Conservation (phyloP, 2,329 filamentous ascomycete species). For the Albifimbria verrucaria region DNA sequence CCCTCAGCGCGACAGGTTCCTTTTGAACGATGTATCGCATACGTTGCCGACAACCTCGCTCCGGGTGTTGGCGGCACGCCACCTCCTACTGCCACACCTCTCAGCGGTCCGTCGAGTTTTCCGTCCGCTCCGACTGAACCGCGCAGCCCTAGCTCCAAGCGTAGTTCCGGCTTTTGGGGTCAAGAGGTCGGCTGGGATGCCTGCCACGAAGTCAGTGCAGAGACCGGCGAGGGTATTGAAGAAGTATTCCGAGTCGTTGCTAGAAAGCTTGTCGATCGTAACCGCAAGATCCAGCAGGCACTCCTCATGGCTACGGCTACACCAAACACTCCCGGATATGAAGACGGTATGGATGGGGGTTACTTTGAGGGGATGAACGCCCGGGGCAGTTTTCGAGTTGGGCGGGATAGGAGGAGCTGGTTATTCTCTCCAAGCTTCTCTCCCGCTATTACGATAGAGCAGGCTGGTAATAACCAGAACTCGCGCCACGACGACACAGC, state of each 20-base stretch:
- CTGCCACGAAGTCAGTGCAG: constrained; percentile 93
- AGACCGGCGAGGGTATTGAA: constrained; percentile 92
- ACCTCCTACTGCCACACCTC: constrained; percentile 56
- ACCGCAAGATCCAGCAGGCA: constrained; percentile 59
- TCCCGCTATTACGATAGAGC: constrained; percentile 47
- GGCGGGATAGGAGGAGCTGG: constrained; percentile 57
- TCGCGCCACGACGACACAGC: constrained; percentile 15
- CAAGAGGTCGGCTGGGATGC: constrained; percentile 95
- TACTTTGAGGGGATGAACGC: constrained; percentile 51
- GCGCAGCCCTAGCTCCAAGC: constrained; percentile 59
- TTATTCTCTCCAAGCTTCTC: constrained; percentile 54
- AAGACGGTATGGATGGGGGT: constrained; percentile 39
- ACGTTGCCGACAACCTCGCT: constrained; percentile 87
- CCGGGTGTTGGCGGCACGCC: constrained; percentile 66
- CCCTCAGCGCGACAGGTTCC: constrained; percentile 77
- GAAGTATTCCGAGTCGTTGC: constrained; percentile 81
- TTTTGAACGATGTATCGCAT: constrained; percentile 93
- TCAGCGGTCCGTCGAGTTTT: constrained; percentile 21
- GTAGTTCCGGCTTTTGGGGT: constrained; percentile 79
- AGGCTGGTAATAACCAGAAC: constrained; percentile 27
- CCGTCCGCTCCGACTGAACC: constrained; percentile 41
- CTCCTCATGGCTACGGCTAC: constrained; percentile 52
- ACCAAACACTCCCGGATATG: constrained; percentile 45
- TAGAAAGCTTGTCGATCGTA: constrained; percentile 61
- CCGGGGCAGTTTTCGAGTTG: constrained; percentile 52